Base-by-base conservation (phyloP, 306 rosid species). In the Castanea mollissima region DNA sequence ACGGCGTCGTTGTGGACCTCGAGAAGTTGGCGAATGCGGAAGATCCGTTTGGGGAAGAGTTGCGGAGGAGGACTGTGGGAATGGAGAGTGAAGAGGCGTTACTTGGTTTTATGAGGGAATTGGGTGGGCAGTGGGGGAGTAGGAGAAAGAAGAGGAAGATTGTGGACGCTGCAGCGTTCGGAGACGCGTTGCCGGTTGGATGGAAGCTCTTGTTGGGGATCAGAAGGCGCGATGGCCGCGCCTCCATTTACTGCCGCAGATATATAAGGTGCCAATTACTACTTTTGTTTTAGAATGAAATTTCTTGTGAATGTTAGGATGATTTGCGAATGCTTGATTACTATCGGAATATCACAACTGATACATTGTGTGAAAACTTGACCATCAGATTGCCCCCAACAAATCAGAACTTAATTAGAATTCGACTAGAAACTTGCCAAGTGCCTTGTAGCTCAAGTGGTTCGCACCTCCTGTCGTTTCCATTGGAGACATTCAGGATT, bases 201-300 rank as follows among this genome's bases (percentile, higher is more conserved):
- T 93, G 98, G 98, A 93, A 90, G 88, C 93, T 93, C 68, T 78
- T 93, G n/a, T 85, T 91, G 3, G 93, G 89, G 27, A 86, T 93
- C 85, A 91, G 88, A 81, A 88, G 98, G 60, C 89, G 92, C 69
- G 98, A 93, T 20, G 92, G 97, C 25, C 94, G 84, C 14, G 98
- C 98, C 15, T 91, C 93, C 93, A 86, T 93, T 73, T 93, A 93
- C 83, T 93, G 97, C 84, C 91, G 97, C 67, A 78, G 98, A 86
- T 91, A 88, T 86, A 76, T 93, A 25, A 93, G 98, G 98, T 93
- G 46, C 32, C 65, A 27, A 38, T 63, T 29, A 6, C 8, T 63
- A 6, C 69, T 15, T 63, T 63, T 15, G 4, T 15, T 63, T 29
- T 27, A 15, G 13, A 19, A 10, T 67, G 51, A 34, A 67, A 18